Evolutionary conservation across 768 basidiomycete genomes (phyloP).

Genomic region (Tephrocybe rancida): DNA sequence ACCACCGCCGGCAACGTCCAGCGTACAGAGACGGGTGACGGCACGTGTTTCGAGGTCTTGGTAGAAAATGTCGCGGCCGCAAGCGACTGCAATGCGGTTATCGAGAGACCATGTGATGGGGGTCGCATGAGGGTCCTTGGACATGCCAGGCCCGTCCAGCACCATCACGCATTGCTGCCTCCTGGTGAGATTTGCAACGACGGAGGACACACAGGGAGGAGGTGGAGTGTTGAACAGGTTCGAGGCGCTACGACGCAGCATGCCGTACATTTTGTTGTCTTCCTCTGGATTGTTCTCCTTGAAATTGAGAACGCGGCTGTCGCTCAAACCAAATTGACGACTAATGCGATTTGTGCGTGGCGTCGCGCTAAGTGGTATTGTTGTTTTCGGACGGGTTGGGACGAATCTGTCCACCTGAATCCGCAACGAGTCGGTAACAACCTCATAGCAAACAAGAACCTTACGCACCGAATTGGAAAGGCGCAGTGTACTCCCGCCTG

Average conservation of each 20-base stretch:
- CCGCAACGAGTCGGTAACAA: neutral
- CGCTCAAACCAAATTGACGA: constrained; percentile 59
- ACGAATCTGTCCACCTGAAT: constrained; percentile 64
- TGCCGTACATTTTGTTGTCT: constrained; percentile 43
- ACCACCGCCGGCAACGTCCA: constrained; percentile 33
- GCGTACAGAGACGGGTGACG: constrained; percentile 52
- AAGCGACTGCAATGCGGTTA: constrained; percentile 66
- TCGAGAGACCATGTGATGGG: constrained; percentile 63
- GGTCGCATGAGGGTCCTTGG: constrained; percentile 52
- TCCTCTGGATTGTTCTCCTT: constrained; percentile 36
- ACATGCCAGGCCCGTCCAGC: constrained; percentile 67
- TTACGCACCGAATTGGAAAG: constrained; percentile 18
- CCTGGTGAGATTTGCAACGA: constrained; percentile 57
- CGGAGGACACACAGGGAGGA: constrained; percentile 41
- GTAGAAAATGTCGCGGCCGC: constrained; percentile 59
- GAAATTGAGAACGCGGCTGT: constrained; percentile 57
- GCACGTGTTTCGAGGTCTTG: constrained; percentile 59
- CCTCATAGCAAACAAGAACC: neutral
- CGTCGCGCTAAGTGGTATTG: constrained; percentile 60
- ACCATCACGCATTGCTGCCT: constrained; percentile 57
- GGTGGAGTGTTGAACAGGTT: constrained; percentile 45
- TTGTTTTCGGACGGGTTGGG: constrained; percentile 48
- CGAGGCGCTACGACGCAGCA: constrained; percentile 55
- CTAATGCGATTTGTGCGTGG: constrained; percentile 71
- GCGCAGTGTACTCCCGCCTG: constrained; percentile 10